phyloP scores from a whole-genome alignment of 495 filamentous ascomycete genomes.

The Talaromyces thailandensis region DNA sequence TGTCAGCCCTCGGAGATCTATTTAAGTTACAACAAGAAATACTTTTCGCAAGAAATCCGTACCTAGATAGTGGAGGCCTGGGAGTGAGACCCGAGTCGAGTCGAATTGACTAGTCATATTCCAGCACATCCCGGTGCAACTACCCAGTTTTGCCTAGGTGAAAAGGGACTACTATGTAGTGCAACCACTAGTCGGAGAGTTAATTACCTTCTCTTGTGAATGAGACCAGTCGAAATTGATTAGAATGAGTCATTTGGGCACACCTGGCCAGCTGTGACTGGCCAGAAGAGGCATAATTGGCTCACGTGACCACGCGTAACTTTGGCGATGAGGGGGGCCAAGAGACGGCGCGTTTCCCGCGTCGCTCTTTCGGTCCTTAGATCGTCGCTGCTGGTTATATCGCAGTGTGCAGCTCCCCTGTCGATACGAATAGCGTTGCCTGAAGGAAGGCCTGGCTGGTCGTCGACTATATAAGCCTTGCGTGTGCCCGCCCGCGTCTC shows the following conservation, averaged over 20 bases:
- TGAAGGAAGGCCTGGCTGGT: neutral
- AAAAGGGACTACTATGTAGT: neutral
- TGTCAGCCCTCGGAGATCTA: too few relatives aligned
- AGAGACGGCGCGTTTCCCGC: neutral
- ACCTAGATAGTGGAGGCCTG: neutral
- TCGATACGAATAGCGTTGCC: neutral
- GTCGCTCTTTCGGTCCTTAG: neutral
- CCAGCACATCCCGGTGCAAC: neutral
- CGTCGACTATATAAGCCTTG: neutral
- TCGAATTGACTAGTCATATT: neutral
- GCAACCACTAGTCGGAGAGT: neutral
- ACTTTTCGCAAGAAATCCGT: too few relatives aligned
- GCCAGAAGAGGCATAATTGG: conserved; percentile 1
- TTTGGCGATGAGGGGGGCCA: conserved; percentile 4
- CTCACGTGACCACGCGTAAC: conserved; percentile 2
- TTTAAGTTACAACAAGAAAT: too few relatives aligned
- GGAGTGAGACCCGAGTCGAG: neutral
- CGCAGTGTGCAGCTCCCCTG: neutral
- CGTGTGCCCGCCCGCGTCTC: neutral
- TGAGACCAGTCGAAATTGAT: neutral
- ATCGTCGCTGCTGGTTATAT: neutral
- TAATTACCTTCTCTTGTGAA: neutral
- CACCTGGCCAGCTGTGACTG: neutral
- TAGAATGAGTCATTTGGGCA: neutral
- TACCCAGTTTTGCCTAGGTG: neutral